Percentiles rank a stretch among this genome's conserved stretches.
phyloP scores from a whole-genome alignment of 306 rosid species.

The Corylus avellana region DNA sequence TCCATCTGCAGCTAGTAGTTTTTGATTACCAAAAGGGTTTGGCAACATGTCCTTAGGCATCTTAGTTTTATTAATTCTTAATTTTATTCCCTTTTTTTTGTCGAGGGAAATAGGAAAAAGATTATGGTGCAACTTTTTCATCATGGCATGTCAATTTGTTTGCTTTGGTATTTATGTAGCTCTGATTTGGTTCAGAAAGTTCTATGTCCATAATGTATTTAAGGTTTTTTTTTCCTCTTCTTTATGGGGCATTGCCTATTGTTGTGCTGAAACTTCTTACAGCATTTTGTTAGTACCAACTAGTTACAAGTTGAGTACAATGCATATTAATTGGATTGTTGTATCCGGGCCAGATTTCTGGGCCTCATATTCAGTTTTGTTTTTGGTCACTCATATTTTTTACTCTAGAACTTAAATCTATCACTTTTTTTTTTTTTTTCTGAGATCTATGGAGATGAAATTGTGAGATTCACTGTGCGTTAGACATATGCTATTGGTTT shows the following conservation, averaged over 20 bases:
- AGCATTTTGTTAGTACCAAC: neutral
- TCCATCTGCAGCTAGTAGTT: neutral
- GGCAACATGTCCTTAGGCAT: neutral
- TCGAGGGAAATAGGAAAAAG: neutral
- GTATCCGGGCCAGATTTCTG: neutral
- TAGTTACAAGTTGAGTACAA: neutral
- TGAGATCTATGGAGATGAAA: neutral
- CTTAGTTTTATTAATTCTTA: neutral
- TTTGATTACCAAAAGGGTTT: neutral
- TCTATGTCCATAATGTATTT: neutral
- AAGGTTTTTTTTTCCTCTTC: neutral
- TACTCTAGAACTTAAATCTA: neutral
- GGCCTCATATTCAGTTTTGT: neutral
- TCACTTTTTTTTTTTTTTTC: conserved; percentile 1
- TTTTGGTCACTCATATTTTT: neutral
- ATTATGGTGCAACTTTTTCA: neutral
- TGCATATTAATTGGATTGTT: neutral
- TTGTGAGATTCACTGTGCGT: conserved; percentile 18
- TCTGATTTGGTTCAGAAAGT: neutral
- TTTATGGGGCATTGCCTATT: neutral
- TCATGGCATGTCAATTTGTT: neutral
- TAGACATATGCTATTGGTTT: conserved; percentile 11
- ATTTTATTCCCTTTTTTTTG: neutral
- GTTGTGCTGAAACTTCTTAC: neutral
- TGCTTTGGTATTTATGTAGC: neutral